Evolutionary conservation across 2,329 filamentous ascomycete genomes (phyloP), one percentile per base, ranked within the genome.

Genomic region (Neofusicoccum kwambonambiense): DNA sequence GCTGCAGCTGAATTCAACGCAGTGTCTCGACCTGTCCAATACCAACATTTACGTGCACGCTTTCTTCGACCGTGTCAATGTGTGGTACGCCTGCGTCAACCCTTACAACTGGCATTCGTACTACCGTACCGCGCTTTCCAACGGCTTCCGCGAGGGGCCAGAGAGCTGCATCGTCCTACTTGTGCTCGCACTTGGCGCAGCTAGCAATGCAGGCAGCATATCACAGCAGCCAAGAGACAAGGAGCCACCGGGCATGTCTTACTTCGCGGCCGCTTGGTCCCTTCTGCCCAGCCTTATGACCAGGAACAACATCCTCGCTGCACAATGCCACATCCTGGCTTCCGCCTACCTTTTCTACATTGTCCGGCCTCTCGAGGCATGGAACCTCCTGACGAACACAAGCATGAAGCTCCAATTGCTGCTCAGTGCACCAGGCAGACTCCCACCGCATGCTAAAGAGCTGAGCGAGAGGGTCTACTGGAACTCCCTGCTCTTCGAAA

Each of bases 61-160:
- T 1, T 94, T 92, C 75, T 95, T 94, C 72, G 88, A 90, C 65
- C 84, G 89, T 47, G 91, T 93, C 66, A 94, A 94, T 69, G 84
- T 93, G 3, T 94, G 91, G 89, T 94, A 94, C 71, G 91, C 91
- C 9, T 92, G 90, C 70, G 90, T 95, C 39, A 93, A 93, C 73
- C 91, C 91, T 0, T 91, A 91, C 75, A 90, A 88, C 1, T 95
- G 91, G 91, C 83, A 86, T 47, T 87, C 84, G 66, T 89, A 92
- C 73, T 93, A 93, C 73, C 86, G 88, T 34, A 89, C 85, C 4
- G 91, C 91, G 0, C 82, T 93, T 6, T 89, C 89, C 2, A 89
- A 89, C 69, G 88, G 89, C 1, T 93, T 94, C 69, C 85, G 89
- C 42, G 89, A 92, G 70, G 91, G 91, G 0, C 87, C 90, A 0